These are phyloP conservation scores for Coemansia furcata DNA, from an alignment of 192 early-diverging fungal genomes.

Conservation along the genomic window DNA sequence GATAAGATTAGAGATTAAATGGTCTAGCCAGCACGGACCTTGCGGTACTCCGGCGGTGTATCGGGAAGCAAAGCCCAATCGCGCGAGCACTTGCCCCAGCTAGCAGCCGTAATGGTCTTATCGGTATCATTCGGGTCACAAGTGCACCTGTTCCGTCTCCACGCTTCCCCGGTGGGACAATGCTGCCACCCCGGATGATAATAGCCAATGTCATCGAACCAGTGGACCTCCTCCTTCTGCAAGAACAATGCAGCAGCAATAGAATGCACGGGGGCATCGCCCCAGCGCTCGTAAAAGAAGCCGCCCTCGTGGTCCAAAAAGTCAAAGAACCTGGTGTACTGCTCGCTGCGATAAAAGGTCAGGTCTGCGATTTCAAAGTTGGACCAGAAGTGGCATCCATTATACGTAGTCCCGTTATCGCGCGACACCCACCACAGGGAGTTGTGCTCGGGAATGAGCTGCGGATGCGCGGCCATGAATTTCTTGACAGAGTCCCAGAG, in stretches of 20 bases:
- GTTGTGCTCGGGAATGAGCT: slow-evolving; percentile 19
- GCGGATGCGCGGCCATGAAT: slow-evolving; percentile 50
- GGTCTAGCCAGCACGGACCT: slow-evolving; percentile 11
- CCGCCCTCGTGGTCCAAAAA: slow-evolving; percentile 76
- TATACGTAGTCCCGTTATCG: slow-evolving; percentile 49
- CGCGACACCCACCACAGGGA: slow-evolving; percentile 35
- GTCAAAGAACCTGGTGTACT: slow-evolving; percentile 66
- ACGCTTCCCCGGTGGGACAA: slow-evolving; percentile 47
- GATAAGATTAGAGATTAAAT: slow-evolving; percentile 8
- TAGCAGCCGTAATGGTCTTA: slow-evolving; percentile 40
- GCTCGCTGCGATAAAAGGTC: slow-evolving; percentile 60
- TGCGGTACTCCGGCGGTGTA: slow-evolving; percentile 28
- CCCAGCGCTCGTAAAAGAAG: slow-evolving; percentile 84
- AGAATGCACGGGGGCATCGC: slow-evolving; percentile 65
- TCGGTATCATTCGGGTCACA: slow-evolving; percentile 42
- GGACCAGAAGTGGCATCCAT: slow-evolving; percentile 76
- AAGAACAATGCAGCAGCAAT: slow-evolving; percentile 62
- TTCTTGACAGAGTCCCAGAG: slow-evolving; percentile 45
- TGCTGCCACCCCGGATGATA: slow-evolving; percentile 56
- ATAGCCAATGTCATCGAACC: slow-evolving; percentile 72
- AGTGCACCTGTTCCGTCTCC: slow-evolving; percentile 40
- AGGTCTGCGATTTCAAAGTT: slow-evolving; percentile 88
- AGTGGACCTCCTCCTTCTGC: slow-evolving; percentile 59
- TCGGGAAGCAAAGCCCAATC: slow-evolving; percentile 43
- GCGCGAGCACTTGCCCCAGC: slow-evolving; percentile 52